A percentile compares a stretch with the other conserved stretches of the same genome.
Conservation (phyloP, 2,329 filamentous ascomycete species). For the Cordyceps militaris region DNA sequence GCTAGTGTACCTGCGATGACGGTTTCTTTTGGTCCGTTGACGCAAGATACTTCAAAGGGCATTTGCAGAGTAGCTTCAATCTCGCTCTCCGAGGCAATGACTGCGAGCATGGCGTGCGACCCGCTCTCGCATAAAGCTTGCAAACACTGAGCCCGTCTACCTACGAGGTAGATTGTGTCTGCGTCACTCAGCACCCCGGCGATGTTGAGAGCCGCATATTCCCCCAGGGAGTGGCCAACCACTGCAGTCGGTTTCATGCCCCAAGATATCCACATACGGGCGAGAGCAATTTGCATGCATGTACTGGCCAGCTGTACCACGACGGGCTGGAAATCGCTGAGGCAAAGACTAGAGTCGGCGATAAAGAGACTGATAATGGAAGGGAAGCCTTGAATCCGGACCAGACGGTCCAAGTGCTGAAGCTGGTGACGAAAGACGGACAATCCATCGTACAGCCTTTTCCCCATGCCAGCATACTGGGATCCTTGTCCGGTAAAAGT, state of each 20-base stretch:
- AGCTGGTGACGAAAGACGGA: not conserved
- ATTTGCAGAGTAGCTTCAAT: not conserved
- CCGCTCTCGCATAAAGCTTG: not conserved
- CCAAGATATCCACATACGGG: constrained; percentile 21
- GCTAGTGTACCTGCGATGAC: not conserved
- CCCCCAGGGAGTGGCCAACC: constrained; percentile 7
- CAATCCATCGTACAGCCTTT: not conserved
- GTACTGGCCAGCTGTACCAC: not conserved
- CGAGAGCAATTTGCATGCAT: constrained; percentile 23
- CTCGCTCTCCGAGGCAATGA: not conserved
- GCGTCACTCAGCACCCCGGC: constrained; percentile 19
- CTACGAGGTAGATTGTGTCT: constrained; percentile 10
- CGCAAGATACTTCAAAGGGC: not conserved
- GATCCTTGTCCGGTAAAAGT: constrained; percentile 52
- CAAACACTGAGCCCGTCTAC: constrained; percentile 6
- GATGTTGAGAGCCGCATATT: constrained; percentile 23
- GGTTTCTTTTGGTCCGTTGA: constrained; percentile 4
- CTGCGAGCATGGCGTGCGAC: constrained; percentile 11
- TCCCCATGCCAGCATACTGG: constrained; percentile 34
- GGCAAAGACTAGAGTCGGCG: not conserved
- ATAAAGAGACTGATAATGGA: not conserved
- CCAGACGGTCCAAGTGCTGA: not conserved
- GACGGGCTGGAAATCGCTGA: not conserved
- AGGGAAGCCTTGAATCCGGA: not conserved
- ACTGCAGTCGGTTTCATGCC: constrained; percentile 23